Evolutionary conservation across 371 early-diverging fungal genomes (phyloP).

Genomic region (Mucor plumbeus): DNA sequence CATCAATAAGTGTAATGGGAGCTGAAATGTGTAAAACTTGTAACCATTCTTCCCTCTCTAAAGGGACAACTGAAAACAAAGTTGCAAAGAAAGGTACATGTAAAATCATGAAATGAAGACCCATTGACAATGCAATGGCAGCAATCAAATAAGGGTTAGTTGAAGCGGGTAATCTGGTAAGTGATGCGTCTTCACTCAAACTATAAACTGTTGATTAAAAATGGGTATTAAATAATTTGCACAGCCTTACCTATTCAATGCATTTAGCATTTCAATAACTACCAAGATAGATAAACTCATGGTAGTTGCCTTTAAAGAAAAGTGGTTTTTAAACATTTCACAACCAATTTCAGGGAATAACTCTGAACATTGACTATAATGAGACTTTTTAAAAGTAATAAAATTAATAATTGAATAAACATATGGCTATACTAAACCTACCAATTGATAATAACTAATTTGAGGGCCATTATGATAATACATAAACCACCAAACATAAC

Average conservation of each 20-base stretch:
- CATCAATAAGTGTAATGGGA: conserved; percentile 93
- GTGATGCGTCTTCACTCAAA: conserved; percentile 91
- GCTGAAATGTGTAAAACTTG: conserved; percentile 87
- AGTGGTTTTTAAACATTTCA: conserved; percentile 80
- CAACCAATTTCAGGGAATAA: conserved; percentile 93
- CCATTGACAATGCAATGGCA: conserved; percentile 87
- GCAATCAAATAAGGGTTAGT: conserved; percentile 85
- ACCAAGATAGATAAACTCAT: conserved; percentile 95
- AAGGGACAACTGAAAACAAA: conserved; percentile 88
- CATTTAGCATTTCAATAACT: conserved; percentile 98
- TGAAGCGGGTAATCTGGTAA: conserved; percentile 89
- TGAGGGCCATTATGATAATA: conserved; percentile 86
- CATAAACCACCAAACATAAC: conserved; percentile 98
- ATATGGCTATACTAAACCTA: background rate
- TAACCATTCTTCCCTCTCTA: conserved; percentile 88
- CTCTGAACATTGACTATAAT: conserved; percentile 88
- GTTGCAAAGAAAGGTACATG: conserved; percentile 86
- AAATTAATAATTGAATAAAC: conserved; percentile 20
- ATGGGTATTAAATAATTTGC: conserved; percentile 72
- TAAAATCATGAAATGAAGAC: conserved; percentile 92
- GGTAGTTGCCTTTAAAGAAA: conserved; percentile 91
- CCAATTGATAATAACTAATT: conserved; percentile 84
- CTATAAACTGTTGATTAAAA: conserved; percentile 56
- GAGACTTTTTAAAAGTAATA: conserved; percentile 43
- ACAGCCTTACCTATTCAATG: conserved; percentile 71